Conservation (phyloP, 2,329 filamentous ascomycete genomes). For the Penicillium sumatraense region DNA sequence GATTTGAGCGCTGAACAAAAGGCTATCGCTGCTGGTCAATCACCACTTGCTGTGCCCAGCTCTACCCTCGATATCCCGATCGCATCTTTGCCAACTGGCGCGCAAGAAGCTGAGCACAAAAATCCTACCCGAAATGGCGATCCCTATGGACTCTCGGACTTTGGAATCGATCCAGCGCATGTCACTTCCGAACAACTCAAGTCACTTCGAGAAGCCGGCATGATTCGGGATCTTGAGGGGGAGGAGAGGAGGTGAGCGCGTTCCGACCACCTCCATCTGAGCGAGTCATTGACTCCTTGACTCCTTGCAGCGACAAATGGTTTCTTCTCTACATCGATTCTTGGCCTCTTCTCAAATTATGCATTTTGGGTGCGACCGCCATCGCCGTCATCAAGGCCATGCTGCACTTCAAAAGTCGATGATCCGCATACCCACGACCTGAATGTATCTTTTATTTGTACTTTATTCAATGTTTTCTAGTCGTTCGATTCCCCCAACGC, state of each 20-base stretch:
- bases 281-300: slow-evolving; percentile 3
- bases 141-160: background rate
- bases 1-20: background rate
- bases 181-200: background rate
- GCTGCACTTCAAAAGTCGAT: background rate
- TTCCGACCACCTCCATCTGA: background rate
- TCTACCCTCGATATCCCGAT: background rate
- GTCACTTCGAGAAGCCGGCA: background rate
- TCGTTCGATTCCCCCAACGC: background rate
- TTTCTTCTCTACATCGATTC: background rate
- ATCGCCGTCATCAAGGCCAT: background rate
- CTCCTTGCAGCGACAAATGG: background rate
- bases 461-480: background rate
- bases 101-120: background rate
- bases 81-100: background rate
- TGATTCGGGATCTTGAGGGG: background rate
- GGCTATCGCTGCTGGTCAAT: background rate
- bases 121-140: background rate
- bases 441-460: background rate
- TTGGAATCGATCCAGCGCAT: slow-evolving; percentile 1
- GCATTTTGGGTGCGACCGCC: background rate
- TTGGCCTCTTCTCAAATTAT: slow-evolving; percentile 2
- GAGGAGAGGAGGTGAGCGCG: background rate
- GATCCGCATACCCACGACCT: background rate
- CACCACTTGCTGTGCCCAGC: background rate